These are phyloP conservation scores for Anaeromyces robustus DNA, from an alignment of 192 early-diverging fungal genomes.

Conservation along the genomic window DNA sequence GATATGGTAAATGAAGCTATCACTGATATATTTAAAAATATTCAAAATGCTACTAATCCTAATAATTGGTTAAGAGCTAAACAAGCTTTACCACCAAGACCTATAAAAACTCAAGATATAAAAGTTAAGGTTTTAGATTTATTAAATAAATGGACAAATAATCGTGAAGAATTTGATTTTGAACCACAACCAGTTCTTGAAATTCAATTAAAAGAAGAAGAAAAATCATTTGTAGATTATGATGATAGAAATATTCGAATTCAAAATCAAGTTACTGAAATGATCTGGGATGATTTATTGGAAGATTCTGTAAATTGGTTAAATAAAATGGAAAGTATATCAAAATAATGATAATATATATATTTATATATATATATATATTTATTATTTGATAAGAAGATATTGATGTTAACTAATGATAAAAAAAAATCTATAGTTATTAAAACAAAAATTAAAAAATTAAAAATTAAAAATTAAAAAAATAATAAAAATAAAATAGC, in stretches of 20 bases:
- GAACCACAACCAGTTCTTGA: background rate
- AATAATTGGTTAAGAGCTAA: background rate
- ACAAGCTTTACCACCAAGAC: background rate
- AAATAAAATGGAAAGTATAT: background rate
- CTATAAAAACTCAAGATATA: background rate
- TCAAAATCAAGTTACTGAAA: background rate
- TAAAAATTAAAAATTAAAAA: too few relatives aligned
- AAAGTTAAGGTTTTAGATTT: background rate
- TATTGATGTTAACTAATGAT: too few relatives aligned
- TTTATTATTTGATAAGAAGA: too few relatives aligned
- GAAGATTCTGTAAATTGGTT: background rate
- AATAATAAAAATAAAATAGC: too few relatives aligned
- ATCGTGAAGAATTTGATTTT: background rate
- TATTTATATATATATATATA: too few relatives aligned
- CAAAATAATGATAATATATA: too few relatives aligned
- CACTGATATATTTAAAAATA: background rate
- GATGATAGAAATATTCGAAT: background rate
- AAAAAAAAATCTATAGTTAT: too few relatives aligned
- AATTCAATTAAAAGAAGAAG: background rate
- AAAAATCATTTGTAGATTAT: background rate
- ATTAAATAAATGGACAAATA: background rate
- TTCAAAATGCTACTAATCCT: background rate
- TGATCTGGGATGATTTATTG: background rate
- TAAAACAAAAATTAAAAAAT: too few relatives aligned
- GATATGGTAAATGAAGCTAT: background rate